Base-by-base conservation (phyloP, 2,329 filamentous ascomycete genomes). In the Paecilomyces fulvus region DNA sequence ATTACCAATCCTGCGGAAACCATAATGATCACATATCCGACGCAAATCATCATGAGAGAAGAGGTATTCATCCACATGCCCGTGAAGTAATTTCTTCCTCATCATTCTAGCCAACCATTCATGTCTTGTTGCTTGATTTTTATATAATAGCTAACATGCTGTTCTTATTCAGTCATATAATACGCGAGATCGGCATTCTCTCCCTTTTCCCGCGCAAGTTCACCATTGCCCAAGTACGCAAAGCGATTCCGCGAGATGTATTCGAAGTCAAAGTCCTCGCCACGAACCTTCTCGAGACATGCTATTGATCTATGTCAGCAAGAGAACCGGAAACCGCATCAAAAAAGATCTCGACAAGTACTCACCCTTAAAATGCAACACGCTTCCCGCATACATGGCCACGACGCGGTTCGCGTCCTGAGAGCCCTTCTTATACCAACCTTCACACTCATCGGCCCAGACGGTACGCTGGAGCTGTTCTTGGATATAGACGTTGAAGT, bases 401-500 rank as follows among this genome's bases (percentile, higher is more conserved):
- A 50, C 54, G n/a, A 57, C 33, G n/a, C 55, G 50, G 10, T 56
- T 37, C 12, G 51, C 25, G 23, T 51, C 23, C n/a, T 43, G 56
- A 52, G 55, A 52, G 43, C 59, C 53, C 58, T 61, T 61, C 11
- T 14, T 23, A 55, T 61, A 61, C 59, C 59, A 61, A 14, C 53
- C 53, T 30, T 55, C 55, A 37, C 61, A 63, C 21, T 63, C 58
- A 49, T 60, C 57, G 11, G 52, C 49, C 60, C 60, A 63, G 3
- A 62, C 60, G n/a, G 54, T 55, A 52, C 55, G 53, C 28, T 60
- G 55, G 31, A 62, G 61, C 53, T 56, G 59, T n/a, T 54, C 60
- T 28, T 63, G 60, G 52, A 61, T 59, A 48, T 59, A 61, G 23
- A 58, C 11, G 52, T 63, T 61, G 50, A 61, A 25, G 28, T 63